Conservation (phyloP, 768 basidiomycete genomes). For the Coprinopsis cinerea region DNA sequence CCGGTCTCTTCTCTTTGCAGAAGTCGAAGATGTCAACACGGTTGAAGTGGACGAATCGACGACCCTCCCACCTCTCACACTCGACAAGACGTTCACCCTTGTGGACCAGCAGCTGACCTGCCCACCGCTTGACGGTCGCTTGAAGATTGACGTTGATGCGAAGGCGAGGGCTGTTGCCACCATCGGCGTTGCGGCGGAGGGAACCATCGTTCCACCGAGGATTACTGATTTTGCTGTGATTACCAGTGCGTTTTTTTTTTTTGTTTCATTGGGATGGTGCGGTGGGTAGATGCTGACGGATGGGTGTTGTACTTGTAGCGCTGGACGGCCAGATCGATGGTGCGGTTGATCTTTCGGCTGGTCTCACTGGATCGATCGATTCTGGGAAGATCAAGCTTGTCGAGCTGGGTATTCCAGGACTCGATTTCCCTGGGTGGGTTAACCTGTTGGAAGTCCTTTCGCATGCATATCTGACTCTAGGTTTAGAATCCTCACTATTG, state of each 20-base stretch:
- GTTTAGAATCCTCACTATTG: constrained; percentile 38
- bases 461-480: not conserved
- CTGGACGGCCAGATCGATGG: constrained; percentile 35
- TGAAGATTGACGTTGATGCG: constrained; percentile 25
- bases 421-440: constrained; percentile 43
- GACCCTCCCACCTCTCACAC: constrained; percentile 24
- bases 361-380: constrained; percentile 34
- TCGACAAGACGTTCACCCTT: constrained; percentile 27
- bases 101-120: constrained; percentile 25
- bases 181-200: constrained; percentile 35
- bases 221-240: constrained; percentile 29
- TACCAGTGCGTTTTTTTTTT: constrained; percentile 22
- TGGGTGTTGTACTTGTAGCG: constrained; percentile 14
- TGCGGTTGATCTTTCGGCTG: constrained; percentile 30
- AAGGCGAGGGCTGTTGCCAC: constrained; percentile 28
- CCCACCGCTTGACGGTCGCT: constrained; percentile 17
- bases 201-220: constrained; percentile 41
- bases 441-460: not conserved
- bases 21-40: constrained; percentile 18
- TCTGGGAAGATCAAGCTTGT: constrained; percentile 37
- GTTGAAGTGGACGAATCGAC: constrained; percentile 27
- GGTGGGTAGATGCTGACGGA: not conserved
- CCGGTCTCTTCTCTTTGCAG: not conserved
- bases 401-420: constrained; percentile 38
- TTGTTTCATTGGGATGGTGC: too few species aligned